phyloP scores from a whole-genome alignment of 2,329 filamentous ascomycete genomes.

The Paracamarosporium sp. region DNA sequence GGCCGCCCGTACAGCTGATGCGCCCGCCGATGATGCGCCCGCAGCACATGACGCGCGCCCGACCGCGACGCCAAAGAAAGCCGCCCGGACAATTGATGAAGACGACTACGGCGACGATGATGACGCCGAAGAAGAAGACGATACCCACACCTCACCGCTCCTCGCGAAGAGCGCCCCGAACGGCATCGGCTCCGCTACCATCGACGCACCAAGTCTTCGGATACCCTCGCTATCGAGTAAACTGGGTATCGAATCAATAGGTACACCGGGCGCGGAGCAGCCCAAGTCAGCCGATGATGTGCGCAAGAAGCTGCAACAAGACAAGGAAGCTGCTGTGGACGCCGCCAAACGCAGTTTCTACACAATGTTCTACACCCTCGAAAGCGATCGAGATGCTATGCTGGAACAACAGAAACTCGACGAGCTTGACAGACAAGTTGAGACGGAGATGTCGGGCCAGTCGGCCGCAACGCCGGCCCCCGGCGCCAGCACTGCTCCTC shows the following conservation, averaged over 20 bases:
- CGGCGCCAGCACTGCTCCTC: conserved; percentile 60
- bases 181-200: conserved; percentile 60
- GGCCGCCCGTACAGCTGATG: conserved; percentile 25
- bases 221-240: conserved; percentile 71
- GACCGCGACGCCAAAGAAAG: conserved; percentile 69
- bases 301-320: conserved; percentile 90
- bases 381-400: conserved; percentile 96
- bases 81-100: conserved; percentile 79
- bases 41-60: conserved; percentile 53
- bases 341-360: conserved; percentile 90
- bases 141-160: conserved; percentile 55
- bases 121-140: conserved; percentile 58
- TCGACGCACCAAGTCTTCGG: conserved; percentile 72
- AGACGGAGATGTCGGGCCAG: conserved; percentile 85
- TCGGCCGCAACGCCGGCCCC: conserved; percentile 56
- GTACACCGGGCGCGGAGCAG: conserved; percentile 61
- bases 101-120: conserved; percentile 86
- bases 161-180: conserved; percentile 61
- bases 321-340: conserved; percentile 88
- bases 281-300: conserved; percentile 82
- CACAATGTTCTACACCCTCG: conserved; percentile 91
- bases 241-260: conserved; percentile 65
- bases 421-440: conserved; percentile 93
- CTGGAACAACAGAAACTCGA: conserved; percentile 96
- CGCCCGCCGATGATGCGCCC: conserved; percentile 37